Percentiles rank a stretch among this genome's conserved stretches.
phyloP scores from a whole-genome alignment of 2,329 filamentous ascomycete genomes.

The Hymenoscyphus albidus region DNA sequence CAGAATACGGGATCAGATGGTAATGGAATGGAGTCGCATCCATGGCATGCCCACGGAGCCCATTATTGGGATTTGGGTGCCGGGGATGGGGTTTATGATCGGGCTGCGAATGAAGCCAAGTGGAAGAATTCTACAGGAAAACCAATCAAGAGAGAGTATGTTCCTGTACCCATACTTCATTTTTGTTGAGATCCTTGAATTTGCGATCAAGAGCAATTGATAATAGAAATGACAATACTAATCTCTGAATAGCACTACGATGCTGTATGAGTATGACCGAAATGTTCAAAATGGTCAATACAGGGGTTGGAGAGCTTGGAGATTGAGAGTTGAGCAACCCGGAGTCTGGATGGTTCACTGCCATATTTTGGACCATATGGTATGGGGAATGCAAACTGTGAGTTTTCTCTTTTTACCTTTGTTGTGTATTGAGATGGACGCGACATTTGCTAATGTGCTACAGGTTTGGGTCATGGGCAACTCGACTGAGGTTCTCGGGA shows the following conservation, averaged over 20 bases:
- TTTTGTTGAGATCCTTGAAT: neutral
- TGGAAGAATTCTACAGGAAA: slow-evolving; percentile 24
- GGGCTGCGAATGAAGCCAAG: slow-evolving; percentile 38
- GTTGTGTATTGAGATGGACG: no score
- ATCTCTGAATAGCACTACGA: slow-evolving; percentile 34
- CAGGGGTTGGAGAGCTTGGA: slow-evolving; percentile 49
- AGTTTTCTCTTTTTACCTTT: no score
- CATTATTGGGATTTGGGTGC: slow-evolving; percentile 44
- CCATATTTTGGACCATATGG: slow-evolving; percentile 46
- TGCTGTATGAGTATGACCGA: slow-evolving; percentile 43
- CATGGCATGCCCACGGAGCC: slow-evolving; percentile 45
- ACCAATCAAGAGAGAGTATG: slow-evolving; percentile 1
- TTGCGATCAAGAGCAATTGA: neutral
- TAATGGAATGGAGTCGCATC: slow-evolving; percentile 40
- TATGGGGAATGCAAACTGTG: slow-evolving; percentile 41
- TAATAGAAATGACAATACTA: no score
- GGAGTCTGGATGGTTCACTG: slow-evolving; percentile 51
- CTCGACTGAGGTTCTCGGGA: slow-evolving; percentile 23
- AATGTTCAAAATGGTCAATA: slow-evolving; percentile 35
- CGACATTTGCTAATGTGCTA: no score
- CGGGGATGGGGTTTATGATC: slow-evolving; percentile 44
- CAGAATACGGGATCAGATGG: slow-evolving; percentile 40
- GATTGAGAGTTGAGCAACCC: slow-evolving; percentile 43
- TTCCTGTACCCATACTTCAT: neutral
- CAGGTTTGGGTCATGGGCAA: slow-evolving; percentile 36